Percentiles rank a stretch among this genome's conserved stretches.
Evolutionary conservation across 148 eudicot genomes (phyloP).

Genomic region (Oxyria digyna): DNA sequence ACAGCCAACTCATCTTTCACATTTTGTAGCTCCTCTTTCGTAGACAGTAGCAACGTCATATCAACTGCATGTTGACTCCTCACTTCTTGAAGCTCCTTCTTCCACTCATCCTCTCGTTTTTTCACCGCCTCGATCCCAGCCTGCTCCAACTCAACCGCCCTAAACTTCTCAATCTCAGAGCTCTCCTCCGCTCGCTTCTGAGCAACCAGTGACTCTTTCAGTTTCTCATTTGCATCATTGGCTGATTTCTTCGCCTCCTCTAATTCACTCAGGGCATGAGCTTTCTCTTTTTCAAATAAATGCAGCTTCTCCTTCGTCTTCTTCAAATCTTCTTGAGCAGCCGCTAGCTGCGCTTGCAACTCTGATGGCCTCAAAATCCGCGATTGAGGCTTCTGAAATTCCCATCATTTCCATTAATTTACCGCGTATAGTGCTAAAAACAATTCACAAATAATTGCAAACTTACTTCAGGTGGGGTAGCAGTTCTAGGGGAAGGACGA

Average conservation of each 20-base stretch:
- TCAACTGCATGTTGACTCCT: slow-evolving; percentile 67
- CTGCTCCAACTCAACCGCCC: slow-evolving; percentile 77
- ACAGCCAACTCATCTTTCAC: slow-evolving; percentile 53
- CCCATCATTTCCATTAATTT: neutral
- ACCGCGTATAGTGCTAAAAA: neutral
- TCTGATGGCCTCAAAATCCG: slow-evolving; percentile 68
- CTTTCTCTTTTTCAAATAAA: slow-evolving; percentile 65
- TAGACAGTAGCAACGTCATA: slow-evolving; percentile 52
- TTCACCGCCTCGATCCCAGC: slow-evolving; percentile 66
- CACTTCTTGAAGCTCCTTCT: slow-evolving; percentile 56
- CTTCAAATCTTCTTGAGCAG: slow-evolving; percentile 70
- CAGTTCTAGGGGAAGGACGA: slow-evolving; percentile 42
- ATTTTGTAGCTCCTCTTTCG: slow-evolving; percentile 59
- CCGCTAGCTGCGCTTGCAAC: slow-evolving; percentile 51
- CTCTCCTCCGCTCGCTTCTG: slow-evolving; percentile 73
- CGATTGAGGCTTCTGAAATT: slow-evolving; percentile 48
- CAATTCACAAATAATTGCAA: neutral
- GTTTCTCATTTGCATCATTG: slow-evolving; percentile 70
- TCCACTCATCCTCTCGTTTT: slow-evolving; percentile 76
- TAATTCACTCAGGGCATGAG: slow-evolving; percentile 44
- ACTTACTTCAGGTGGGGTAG: slow-evolving; percentile 59
- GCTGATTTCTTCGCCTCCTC: slow-evolving; percentile 60
- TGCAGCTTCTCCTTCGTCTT: slow-evolving; percentile 57
- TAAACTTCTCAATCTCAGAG: slow-evolving; percentile 82
- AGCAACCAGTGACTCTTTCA: slow-evolving; percentile 70